Percentiles rank a stretch among this genome's conserved stretches.
phyloP scores from a whole-genome alignment of 768 basidiomycete genomes.

The Hypholoma fasciculare region DNA sequence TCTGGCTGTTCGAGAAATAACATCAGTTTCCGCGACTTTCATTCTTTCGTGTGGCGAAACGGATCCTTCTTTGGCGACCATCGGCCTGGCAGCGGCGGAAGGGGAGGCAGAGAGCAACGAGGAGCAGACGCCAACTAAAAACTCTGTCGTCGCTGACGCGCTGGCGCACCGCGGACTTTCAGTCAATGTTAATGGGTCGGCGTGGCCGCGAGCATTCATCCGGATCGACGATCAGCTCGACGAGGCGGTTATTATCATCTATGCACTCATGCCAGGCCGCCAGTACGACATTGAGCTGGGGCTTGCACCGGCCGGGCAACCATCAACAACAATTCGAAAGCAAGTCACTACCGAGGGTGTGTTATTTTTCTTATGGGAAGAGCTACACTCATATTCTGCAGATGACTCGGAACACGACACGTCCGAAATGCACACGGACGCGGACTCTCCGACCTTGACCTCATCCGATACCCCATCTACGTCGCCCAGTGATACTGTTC shows the following conservation, averaged over 20 bases:
- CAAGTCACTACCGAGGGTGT: constrained; percentile 71
- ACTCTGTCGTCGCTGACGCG: constrained; percentile 59
- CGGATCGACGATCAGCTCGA: constrained; percentile 79
- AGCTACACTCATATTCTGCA: constrained; percentile 12
- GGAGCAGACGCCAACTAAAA: constrained; percentile 9
- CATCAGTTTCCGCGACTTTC: constrained; percentile 84
- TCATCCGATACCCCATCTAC: constrained; percentile 42
- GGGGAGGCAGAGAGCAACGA: constrained; percentile 19
- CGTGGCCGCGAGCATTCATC: constrained; percentile 79
- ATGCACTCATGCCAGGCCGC: constrained; percentile 83
- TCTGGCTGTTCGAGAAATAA: constrained; percentile 75
- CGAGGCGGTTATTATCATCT: constrained; percentile 89
- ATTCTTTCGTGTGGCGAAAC: constrained; percentile 53
- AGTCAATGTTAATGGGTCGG: constrained; percentile 76
- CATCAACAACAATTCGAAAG: constrained; percentile 42
- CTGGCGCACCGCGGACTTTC: constrained; percentile 68
- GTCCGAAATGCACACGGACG: constrained; percentile 32
- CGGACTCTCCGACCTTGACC: constrained; percentile 31
- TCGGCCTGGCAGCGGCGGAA: constrained; percentile 35
- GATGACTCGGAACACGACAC: constrained; percentile 30
- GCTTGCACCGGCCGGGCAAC: constrained; percentile 62
- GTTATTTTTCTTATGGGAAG: constrained; percentile 18
- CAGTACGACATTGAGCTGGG: constrained; percentile 90
- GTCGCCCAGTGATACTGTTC: constrained; percentile 34
- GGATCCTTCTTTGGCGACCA: constrained; percentile 43